Base-by-base conservation (phyloP, 345 rosid genomes). In the Erodium maritimum region DNA sequence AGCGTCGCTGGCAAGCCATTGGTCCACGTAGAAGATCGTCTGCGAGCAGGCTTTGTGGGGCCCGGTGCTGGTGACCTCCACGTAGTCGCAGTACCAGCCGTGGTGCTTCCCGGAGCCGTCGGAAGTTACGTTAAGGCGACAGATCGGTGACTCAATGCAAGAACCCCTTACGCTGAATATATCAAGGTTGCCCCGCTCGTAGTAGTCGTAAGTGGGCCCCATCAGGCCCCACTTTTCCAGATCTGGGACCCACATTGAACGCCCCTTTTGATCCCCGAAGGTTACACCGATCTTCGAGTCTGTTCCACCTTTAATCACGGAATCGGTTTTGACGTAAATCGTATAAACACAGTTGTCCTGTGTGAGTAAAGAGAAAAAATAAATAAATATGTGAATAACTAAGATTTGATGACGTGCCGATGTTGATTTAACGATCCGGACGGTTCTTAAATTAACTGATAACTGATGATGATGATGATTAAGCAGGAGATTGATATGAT, bases 11-110 rank as follows among this genome's bases (percentile, higher is more conserved):
- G 79, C 77, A 50, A 81, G 62, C 86, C 83, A 81, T 50, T 53
- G 77, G 33, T 75, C 67, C 1, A 78, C 80, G 2, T 54, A 52
- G 50, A 78, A 81, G 20, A 55, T 33, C 2, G 72, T 63, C 56
- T 75, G 73, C 19, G 62, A 11, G 57, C 82, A 81, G 2, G 23
- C 48, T 52, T 24, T 65, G 29, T 63, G 75, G 24, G 72, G 75
- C 0, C 77, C 74, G 2, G 72, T 66, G 52, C 73, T 59, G 12
- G 77, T 78, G 54, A 78, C 79, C 61, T 81, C 82, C 13, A 81
- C 42, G 53, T 73, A 75, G 13, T 75, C 73, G 33, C 80, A 81
- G 65, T 69, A 81, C 82, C 80, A 78, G n/a, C 82, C 82, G 17
- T 69, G 80, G 71, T 69, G 73, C 4, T 17, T 1, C 10, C 82